Evolutionary conservation across 2,329 filamentous ascomycete species (phyloP).

Genomic region (Huntiella omanensis): DNA sequence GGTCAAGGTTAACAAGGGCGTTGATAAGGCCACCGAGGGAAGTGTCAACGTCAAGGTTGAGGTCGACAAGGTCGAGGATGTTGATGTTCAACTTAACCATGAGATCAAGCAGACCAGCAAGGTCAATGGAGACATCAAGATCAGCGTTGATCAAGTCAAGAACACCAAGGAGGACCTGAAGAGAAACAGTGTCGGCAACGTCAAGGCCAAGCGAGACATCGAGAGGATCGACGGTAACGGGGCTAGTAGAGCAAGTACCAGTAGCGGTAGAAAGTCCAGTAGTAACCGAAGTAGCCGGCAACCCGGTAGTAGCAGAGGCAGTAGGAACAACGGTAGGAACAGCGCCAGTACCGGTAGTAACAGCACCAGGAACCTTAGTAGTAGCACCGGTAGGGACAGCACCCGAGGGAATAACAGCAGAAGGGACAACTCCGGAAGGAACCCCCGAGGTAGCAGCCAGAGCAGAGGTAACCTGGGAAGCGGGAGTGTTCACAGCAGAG

Average conservation of each 20-base stretch:
- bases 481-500: neutral
- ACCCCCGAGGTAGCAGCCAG: neutral
- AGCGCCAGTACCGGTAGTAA: neutral
- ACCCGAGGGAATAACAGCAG: neutral
- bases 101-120: conserved; percentile 2
- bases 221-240: conserved; percentile 9
- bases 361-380: no score
- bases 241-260: neutral
- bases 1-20: conserved; percentile 4
- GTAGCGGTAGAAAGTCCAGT: no score
- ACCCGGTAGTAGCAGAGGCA: neutral
- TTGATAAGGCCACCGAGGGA: conserved; percentile 6
- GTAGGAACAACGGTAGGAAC: neutral
- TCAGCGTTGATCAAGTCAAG: conserved; percentile 6
- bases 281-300: neutral
- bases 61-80: conserved; percentile 9
- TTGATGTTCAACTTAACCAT: conserved; percentile 8
- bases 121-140: conserved; percentile 5
- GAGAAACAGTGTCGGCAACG: conserved; percentile 3
- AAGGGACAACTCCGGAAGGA: neutral
- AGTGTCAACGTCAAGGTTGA: conserved; percentile 6
- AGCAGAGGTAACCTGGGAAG: neutral
- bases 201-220: conserved; percentile 1
- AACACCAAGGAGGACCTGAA: conserved; percentile 6
- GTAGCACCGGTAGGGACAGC: neutral